A percentile compares a stretch with the other conserved stretches of the same genome.
Evolutionary conservation across 148 eudicot species (phyloP).

Genomic region (Vaccinium vitisidaea): DNA sequence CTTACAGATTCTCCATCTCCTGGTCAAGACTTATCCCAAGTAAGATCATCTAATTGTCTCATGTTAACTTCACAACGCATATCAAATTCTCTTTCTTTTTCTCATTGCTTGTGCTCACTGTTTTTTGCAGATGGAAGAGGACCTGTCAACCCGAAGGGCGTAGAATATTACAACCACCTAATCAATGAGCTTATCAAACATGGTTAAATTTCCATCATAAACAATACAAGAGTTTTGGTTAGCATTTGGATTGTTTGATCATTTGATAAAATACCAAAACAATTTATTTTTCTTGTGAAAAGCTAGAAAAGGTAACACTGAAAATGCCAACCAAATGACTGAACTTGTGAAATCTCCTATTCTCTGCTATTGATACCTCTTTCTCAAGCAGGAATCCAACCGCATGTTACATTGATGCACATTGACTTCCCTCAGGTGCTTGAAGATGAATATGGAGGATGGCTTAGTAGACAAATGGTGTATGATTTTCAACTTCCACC

Average conservation of each 20-base stretch:
- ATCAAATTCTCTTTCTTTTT: conserved; percentile 5
- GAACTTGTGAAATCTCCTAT: conserved; percentile 21
- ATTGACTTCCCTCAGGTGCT: conserved; percentile 58
- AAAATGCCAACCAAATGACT: conserved; percentile 12
- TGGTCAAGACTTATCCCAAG: conserved; percentile 77
- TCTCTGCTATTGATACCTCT: not conserved
- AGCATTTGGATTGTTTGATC: not conserved
- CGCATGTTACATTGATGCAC: conserved; percentile 63
- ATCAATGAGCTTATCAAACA: conserved; percentile 50
- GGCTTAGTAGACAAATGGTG: conserved; percentile 48
- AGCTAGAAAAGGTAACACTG: not conserved
- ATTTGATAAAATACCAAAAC: not conserved
- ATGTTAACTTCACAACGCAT: not conserved
- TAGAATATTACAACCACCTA: conserved; percentile 54
- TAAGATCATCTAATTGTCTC: conserved; percentile 23
- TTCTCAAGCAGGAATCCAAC: conserved; percentile 54
- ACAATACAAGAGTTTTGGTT: not conserved
- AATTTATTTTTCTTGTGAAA: conserved; percentile 6
- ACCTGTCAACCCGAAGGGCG: conserved; percentile 47
- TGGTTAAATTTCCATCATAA: conserved; percentile 31
- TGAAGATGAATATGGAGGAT: conserved; percentile 78
- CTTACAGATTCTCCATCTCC: conserved; percentile 65
- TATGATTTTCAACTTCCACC: conserved; percentile 18
- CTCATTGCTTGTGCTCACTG: not conserved
- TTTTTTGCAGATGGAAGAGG: conserved; percentile 55